Base-by-base conservation (phyloP, 2,329 filamentous ascomycete genomes). In the Sporothrix schenckii region DNA sequence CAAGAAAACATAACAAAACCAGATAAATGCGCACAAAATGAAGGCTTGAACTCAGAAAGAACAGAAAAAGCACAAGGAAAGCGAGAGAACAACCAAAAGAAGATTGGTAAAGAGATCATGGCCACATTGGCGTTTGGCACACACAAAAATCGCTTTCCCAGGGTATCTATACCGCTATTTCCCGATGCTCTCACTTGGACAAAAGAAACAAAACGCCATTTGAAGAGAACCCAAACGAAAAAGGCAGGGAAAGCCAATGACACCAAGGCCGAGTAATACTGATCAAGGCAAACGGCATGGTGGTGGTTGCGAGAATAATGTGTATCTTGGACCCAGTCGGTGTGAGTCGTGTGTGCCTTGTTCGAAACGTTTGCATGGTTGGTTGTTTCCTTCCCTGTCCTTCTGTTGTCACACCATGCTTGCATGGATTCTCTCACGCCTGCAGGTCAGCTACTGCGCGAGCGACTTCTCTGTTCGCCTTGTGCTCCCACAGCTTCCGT, bases 391-490 rank as follows among this genome's bases (percentile, higher is more conserved):
- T 52, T 24, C 19, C 24, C 24, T 52, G 34, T 49, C 4, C 16
- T 27, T 53, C 41, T 21, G 14, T 66, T 52, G 21, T 41, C 14
- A 21, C 34, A 34, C 54, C 10, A 41, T 50, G 16, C 41, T 49
- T 58, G 10, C 39, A 41, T 47, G 21, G 30, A 34, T 74, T 76
- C 76, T 72, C 74, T 84, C 77, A 86, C 72, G 81, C 80, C 75
- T 80, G 80, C 74, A 89, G 79, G 73, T 85, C 84, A 68, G 86
- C 84, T 68, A 97, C 84, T 19, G 93, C 93, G 75, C 86, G 88
- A 72, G 89, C 87, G 4, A 97, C 94, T 80, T 97, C 93, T 58
- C 89, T 87, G 21, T 84, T 87, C 16, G 93, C 94, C 76, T 92
- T 86, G 75, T 86, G 88, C 81, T 96, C 92, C 86, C 93, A 93